Conservation (phyloP, 176 grass and related monocot species). For the Urochloa ruziziensis region DNA sequence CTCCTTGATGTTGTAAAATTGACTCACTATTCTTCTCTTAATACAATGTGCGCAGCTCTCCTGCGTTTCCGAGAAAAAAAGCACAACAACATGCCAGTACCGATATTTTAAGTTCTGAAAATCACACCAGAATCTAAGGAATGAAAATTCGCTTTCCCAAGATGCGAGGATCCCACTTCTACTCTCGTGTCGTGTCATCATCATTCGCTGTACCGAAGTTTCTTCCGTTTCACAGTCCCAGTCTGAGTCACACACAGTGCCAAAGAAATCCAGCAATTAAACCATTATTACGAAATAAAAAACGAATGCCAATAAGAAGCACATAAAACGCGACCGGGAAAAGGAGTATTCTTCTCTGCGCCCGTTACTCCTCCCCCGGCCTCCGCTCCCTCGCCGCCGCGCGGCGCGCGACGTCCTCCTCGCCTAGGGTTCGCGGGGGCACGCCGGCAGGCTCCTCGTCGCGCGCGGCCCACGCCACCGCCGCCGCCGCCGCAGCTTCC, state of each 20-base stretch:
- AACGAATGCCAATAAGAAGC: not conserved
- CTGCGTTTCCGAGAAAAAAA: too few species aligned
- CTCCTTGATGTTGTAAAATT: too few species aligned
- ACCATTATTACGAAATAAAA: not conserved
- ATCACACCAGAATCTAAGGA: not conserved
- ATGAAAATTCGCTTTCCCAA: not conserved
- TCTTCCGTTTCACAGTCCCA: too few species aligned
- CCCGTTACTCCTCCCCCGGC: conserved; percentile 22
- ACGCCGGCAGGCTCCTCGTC: not conserved
- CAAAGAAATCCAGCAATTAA: not conserved
- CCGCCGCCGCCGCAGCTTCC: not conserved
- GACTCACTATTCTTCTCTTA: too few species aligned
- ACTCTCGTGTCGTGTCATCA: not conserved
- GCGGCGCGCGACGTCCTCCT: conserved; percentile 20
- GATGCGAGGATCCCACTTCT: not conserved
- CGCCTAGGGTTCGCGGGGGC: conserved; percentile 22
- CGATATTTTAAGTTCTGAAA: not conserved
- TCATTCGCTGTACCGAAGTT: too few species aligned
- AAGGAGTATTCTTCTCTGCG: conserved; percentile 28
- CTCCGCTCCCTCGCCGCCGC: conserved; percentile 16
- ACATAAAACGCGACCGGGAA: conserved; percentile 31
- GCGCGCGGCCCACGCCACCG: not conserved
- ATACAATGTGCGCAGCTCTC: too few species aligned
- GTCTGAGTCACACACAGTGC: not conserved
- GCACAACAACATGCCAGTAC: too few species aligned